Conservation (phyloP, 345 rosid genomes). For the Pistacia atlantica region DNA sequence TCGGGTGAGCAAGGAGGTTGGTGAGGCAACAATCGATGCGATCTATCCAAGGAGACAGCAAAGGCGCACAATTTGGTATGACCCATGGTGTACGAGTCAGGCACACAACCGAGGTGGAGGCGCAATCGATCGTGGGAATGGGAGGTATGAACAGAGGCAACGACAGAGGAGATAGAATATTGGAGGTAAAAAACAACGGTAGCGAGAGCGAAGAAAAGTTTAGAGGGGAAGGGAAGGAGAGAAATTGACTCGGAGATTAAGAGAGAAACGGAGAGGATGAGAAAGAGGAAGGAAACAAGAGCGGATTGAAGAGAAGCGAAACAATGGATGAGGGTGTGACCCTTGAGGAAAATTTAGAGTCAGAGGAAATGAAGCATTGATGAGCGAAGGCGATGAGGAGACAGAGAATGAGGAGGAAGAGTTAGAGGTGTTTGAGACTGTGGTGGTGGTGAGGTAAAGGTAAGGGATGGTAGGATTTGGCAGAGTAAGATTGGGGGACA, state of each 20-base stretch:
- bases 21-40: no score
- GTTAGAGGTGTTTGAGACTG: conserved; percentile 51
- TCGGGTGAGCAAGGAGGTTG: no score
- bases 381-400: conserved; percentile 68
- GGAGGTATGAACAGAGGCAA: conserved; percentile 76
- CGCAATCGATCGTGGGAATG: conserved; percentile 42
- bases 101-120: no score
- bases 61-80: no score
- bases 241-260: conserved; percentile 67
- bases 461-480: conserved; percentile 73
- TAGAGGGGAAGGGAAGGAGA: conserved; percentile 63
- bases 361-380: conserved; percentile 65
- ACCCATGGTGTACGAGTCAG: no score
- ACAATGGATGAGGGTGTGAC: conserved; percentile 80
- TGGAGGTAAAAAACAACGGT: conserved; percentile 75
- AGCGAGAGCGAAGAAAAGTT: conserved; percentile 81
- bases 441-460: conserved; percentile 28
- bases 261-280: conserved; percentile 59
- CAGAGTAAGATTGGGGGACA: conserved; percentile 70
- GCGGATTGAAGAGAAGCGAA: conserved; percentile 81
- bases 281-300: conserved; percentile 80
- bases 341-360: conserved; percentile 77
- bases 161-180: conserved; percentile 55
- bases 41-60: no score
- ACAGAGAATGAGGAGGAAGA: conserved; percentile 55